Evolutionary conservation across 2,329 filamentous ascomycete species (phyloP).

Genomic region (Pyrenophora graminea): DNA sequence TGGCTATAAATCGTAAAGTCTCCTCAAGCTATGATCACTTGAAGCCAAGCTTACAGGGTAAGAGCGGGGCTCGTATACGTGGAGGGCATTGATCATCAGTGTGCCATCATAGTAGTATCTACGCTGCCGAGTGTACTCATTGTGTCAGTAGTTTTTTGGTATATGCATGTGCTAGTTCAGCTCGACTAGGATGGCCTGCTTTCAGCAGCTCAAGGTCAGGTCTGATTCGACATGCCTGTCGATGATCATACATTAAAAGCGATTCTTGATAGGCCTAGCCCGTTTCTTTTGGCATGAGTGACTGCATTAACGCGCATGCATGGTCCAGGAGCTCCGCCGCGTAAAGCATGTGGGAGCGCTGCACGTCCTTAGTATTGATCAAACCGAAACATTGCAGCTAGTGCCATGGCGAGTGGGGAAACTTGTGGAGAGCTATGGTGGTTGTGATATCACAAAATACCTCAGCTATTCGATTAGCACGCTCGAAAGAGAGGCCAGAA

Average conservation of each 20-base stretch:
- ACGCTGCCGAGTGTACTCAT: slow-evolving; percentile 1
- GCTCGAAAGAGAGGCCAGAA: not conserved
- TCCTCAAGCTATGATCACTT: slow-evolving; percentile 8
- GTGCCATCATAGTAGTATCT: slow-evolving; percentile 2
- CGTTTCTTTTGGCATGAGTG: not conserved
- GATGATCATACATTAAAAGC: slow-evolving; percentile 14
- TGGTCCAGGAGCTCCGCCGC: slow-evolving; percentile 1
- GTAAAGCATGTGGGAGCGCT: slow-evolving; percentile 2
- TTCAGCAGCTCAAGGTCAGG: not conserved
- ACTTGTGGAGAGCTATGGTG: not conserved
- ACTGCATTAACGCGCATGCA: slow-evolving; percentile 6
- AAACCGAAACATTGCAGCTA: slow-evolving; percentile 1
- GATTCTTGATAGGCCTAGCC: slow-evolving; percentile 2
- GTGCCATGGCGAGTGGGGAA: not conserved
- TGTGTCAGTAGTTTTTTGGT: not conserved
- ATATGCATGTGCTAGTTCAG: slow-evolving; percentile 13
- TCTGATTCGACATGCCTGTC: slow-evolving; percentile 7
- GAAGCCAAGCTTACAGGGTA: slow-evolving; percentile 9
- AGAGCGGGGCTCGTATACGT: slow-evolving; percentile 18
- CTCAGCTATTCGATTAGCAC: not conserved
- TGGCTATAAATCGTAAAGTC: slow-evolving; percentile 12
- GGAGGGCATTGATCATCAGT: slow-evolving; percentile 13
- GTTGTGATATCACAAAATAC: not conserved
- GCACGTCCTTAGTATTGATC: slow-evolving; percentile 2
- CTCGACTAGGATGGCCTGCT: slow-evolving; percentile 12